Conservation (phyloP, 805 yeast species). For the Saccharomyces kudriavzevii region DNA sequence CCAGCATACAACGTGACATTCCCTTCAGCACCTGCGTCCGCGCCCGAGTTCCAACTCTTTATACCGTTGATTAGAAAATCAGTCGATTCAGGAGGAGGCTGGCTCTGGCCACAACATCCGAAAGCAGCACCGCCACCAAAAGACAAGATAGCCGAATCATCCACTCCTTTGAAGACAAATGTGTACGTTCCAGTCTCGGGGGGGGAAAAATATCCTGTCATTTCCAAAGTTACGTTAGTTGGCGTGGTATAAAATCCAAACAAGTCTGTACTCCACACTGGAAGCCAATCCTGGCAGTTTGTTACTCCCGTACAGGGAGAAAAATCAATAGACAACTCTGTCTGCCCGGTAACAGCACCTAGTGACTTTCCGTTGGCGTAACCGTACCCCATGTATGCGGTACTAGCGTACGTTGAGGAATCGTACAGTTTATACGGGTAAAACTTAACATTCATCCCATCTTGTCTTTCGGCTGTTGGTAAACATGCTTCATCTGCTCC, state of each 20-base stretch:
- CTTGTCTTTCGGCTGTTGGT: not conserved
- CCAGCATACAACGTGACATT: slow-evolving; percentile 6
- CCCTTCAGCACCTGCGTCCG: not conserved
- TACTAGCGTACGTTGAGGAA: not conserved
- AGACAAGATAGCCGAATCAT: slow-evolving; percentile 29
- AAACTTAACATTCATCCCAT: not conserved
- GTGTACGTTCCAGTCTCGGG: slow-evolving; percentile 26
- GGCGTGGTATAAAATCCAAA: slow-evolving; percentile 10
- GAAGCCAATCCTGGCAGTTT: too few species aligned
- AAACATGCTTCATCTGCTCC: not conserved
- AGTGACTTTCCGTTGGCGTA: not conserved
- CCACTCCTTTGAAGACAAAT: slow-evolving; percentile 18
- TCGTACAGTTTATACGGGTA: not conserved
- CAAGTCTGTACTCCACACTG: not conserved
- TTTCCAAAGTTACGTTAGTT: slow-evolving; percentile 20
- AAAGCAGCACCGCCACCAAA: slow-evolving; percentile 30
- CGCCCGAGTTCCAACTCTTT: slow-evolving; percentile 1
- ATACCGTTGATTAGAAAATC: slow-evolving; percentile 4
- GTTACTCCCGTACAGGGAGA: too few species aligned
- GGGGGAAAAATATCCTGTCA: slow-evolving; percentile 28
- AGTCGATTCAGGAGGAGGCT: not conserved
- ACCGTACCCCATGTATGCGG: not conserved
- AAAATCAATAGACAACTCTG: not conserved
- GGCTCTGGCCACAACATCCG: slow-evolving; percentile 25
- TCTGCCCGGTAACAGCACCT: not conserved